A percentile compares a stretch with the other conserved stretches of the same genome.
Conservation (phyloP, 1,284 basidiomycete species). For the Puccinia hordei region DNA sequence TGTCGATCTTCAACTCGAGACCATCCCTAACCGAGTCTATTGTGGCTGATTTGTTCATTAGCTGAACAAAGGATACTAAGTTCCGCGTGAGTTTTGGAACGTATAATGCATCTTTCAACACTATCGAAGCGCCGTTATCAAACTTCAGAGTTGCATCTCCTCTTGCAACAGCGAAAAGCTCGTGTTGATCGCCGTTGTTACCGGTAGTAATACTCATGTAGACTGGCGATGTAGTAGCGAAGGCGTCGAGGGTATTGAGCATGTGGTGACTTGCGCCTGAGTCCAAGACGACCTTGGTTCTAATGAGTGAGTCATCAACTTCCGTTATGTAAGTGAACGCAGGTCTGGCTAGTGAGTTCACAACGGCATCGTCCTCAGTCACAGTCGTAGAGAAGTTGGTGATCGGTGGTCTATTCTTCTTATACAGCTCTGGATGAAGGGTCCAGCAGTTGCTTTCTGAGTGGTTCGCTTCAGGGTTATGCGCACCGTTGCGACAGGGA, state of each 20-base stretch:
- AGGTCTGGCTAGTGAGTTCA: background rate
- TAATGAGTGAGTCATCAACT: too few species aligned
- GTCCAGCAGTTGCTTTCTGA: background rate
- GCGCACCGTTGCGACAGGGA: background rate
- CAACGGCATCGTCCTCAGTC: background rate
- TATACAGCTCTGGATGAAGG: background rate
- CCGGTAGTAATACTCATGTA: background rate
- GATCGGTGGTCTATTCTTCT: too few species aligned
- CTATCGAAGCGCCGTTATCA: background rate
- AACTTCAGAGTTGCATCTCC: background rate
- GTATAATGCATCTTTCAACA: background rate
- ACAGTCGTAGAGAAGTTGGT: too few species aligned
- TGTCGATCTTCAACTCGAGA: background rate
- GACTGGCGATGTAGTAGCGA: background rate
- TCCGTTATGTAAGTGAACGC: conserved; percentile 1
- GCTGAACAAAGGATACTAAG: background rate
- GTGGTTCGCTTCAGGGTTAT: background rate
- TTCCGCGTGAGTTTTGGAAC: background rate
- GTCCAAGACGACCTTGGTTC: background rate
- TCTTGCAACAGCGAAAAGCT: background rate
- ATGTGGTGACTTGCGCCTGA: too few species aligned
- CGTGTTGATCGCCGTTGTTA: background rate
- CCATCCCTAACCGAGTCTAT: background rate
- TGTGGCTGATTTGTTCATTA: background rate
- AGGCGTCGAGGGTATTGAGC: too few species aligned